Evolutionary conservation across 2,329 filamentous ascomycete genomes (phyloP), one percentile per base, ranked within the genome.

Genomic region (Bisporella sp.): DNA sequence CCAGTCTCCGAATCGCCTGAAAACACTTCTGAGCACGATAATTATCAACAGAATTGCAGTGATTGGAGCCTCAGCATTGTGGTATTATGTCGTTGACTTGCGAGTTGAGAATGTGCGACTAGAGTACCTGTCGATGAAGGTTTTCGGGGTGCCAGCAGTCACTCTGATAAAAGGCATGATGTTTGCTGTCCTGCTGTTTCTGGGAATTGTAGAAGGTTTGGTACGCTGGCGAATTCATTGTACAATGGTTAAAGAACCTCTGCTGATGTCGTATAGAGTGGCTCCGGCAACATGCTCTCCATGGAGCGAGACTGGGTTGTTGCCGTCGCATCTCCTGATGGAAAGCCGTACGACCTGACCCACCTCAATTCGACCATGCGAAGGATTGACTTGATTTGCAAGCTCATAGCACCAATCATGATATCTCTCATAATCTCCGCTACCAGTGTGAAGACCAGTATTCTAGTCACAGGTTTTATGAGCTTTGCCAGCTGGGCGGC

Each of bases 331-430:
- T 60, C 64, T 32, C 61, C 65, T 1, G 51, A 57, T 41, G 64
- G 64, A 0, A 50, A 58, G 11, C 52, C 60, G 5, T 71, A 71
- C 49, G 67, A 71, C 46, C 59, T 72, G 31, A 71, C 70, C 1
- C 65, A 61, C 50, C 53, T 79, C 3, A 80, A 80, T 58, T 71
- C 77, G 1, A 69, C 70, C 7, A 80, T 81, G 76, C 68, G 77
- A 49, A 68, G 76, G 6, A 80, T 81, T 53, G 78, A 81, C 55
- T 68, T 81, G 4, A 68, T 74, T 41, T 81, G 77, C 67, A 81
- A 81, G 59, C 71, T 81, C 11, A 51, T 77, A 31, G 73, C 73
- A 0, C 78, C 78, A 1, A 67, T 80, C 5, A 61, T 74, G 6
- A 74, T 79, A 28, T 75, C 76, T 0, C 47, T 73, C 5, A 56